Base-by-base conservation (phyloP, 352 stramenopile species). In the Pythium sp. region DNA sequence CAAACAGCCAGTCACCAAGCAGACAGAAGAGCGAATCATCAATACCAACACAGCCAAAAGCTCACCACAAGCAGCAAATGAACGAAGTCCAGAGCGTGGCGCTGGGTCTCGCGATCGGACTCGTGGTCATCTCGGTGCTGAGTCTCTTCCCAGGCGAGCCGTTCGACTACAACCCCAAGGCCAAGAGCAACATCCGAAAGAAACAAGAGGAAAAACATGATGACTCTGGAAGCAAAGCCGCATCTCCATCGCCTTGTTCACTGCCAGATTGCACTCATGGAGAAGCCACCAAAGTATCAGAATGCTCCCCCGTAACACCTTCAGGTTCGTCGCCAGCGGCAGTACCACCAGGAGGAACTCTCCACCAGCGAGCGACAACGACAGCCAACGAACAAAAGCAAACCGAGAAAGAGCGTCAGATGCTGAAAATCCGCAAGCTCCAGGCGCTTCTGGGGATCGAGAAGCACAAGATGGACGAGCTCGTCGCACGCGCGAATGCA, bases 401-500 rank as follows among this genome's bases (percentile, higher is more conserved):
- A 28, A 70, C 75, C 4, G 77, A 81, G 2, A 69, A 84, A 26
- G 72, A 77, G 12, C 75, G 71, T 9, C 72, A 78, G 12, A 74
- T 72, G 20, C 62, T 81, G 7, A 83, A 81, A 30, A 67, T 89
- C 58, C 64, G 88, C 18, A 86, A 87, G 58, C 72, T 92, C 6
- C 82, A 91, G 72, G 62, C 78, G 57, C 64, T 90, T 7, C 73
- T 91, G 11, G 79, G 80, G 18, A 38, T 88, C 4, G 75, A 91
- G 59, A 81, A 80, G 61, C 36, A 75, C 8, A 78, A 83, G 53
- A 67, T 80, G 51, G 65, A 81, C 20, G 62, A 78, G 32, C 67
- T 89, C 34, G 65, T 90, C 0, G 57, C 75, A 3, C 70, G 73
- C 26, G 76, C 73, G 3, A 81, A 88, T 64, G 49, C 62, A 15